Evolutionary conservation across 225 moss, liverwort and hornwort genomes (phyloP).

Genomic region (Neckera pumila): DNA sequence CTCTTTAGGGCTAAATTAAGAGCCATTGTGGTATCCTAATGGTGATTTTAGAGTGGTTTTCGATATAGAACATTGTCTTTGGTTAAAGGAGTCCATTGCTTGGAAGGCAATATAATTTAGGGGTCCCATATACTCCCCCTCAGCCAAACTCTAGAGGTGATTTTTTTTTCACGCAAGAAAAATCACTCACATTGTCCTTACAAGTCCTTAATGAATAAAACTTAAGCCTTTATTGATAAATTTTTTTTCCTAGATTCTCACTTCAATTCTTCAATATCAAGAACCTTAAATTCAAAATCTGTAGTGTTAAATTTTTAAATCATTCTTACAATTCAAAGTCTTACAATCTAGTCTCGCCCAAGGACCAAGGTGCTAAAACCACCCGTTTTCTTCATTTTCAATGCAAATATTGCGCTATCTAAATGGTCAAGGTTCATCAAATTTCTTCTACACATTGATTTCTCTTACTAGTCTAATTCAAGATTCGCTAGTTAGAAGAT

Average conservation of each 20-base stretch:
- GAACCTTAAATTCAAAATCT: background rate
- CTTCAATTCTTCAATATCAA: background rate
- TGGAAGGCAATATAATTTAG: too few species aligned
- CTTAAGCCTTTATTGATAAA: too few species aligned
- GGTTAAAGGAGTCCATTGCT: too few species aligned
- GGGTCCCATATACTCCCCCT: too few species aligned
- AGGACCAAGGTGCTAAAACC: background rate
- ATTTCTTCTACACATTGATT: background rate
- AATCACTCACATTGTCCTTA: too few species aligned
- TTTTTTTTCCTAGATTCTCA: fast-evolving
- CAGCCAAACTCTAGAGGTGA: too few species aligned
- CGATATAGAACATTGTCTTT: too few species aligned
- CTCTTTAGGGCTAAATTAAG: too few species aligned
- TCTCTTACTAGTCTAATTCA: background rate
- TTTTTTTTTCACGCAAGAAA: too few species aligned
- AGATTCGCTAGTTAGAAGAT: background rate
- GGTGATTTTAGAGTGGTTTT: too few species aligned
- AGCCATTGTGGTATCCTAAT: too few species aligned
- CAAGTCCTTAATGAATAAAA: background rate
- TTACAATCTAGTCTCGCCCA: background rate
- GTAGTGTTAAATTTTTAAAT: background rate
- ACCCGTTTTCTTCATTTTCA: background rate
- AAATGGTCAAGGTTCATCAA: background rate
- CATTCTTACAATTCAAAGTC: too few species aligned
- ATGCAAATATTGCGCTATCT: background rate